Conservation (phyloP, 345 rosid species). For the Brassica rapa region DNA sequence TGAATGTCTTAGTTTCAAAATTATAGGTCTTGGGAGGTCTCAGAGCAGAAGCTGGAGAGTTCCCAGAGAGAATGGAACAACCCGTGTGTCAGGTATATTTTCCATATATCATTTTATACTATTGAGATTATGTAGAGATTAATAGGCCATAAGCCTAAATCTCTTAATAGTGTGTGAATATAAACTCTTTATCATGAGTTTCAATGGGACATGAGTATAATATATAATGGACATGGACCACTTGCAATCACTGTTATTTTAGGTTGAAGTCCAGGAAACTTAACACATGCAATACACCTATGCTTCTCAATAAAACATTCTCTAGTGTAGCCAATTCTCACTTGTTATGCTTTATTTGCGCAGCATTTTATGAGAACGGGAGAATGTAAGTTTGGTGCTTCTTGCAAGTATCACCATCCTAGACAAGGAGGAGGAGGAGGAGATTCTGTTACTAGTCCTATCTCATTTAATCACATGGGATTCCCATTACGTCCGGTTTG, state of each 20-base stretch:
- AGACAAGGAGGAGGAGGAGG: slow-evolving; percentile 50
- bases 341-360: slow-evolving; percentile 9
- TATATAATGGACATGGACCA: no score
- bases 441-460: slow-evolving; percentile 50
- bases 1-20: slow-evolving; percentile 31
- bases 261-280: no score
- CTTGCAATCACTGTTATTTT: no score
- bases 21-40: slow-evolving; percentile 60
- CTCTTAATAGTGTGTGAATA: no score
- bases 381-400: slow-evolving; percentile 85
- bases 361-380: slow-evolving; percentile 92
- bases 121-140: no score
- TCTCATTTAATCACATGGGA: slow-evolving; percentile 63
- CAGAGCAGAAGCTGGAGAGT: slow-evolving; percentile 61
- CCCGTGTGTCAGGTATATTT: slow-evolving; percentile 78
- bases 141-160: no score
- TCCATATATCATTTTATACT: neutral
- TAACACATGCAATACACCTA: neutral
- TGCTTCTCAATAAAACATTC: neutral
- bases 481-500: slow-evolving; percentile 89
- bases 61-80: slow-evolving; percentile 75
- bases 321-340: slow-evolving; percentile 20
- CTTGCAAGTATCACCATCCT: slow-evolving; percentile 95
- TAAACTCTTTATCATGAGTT: no score
- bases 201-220: no score